Evolutionary conservation across 1,284 basidiomycete species (phyloP), one percentile per base, ranked within the genome.

Genomic region (Cerioporus squamosus): DNA sequence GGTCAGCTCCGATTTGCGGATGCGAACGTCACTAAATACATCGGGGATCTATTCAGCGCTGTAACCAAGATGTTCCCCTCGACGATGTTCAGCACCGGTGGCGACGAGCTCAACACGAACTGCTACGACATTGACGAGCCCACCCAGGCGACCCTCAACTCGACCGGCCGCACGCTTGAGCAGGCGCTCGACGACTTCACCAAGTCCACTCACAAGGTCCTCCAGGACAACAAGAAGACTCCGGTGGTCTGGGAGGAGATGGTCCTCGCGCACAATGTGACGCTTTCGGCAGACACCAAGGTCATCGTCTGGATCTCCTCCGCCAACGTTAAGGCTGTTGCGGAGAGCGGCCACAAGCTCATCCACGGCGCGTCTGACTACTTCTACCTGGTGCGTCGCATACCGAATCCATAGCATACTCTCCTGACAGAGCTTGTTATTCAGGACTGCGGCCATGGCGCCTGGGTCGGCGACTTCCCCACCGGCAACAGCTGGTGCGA

Each of bases 361-460:
- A 72, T 88, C 44, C 82, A 85, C 61, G 79, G 82, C 2, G 73
- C 85, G 0, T 79, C 78, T n/a, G 77, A 84, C 62, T 84, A 79
- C 70, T 84, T 87, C 70, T 88, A 89, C 70, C 77, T 89, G n/a
- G 80, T 75, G 40, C 39, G 78, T 70, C 15, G 51, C 12, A 36
- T 18, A 36, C 4, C 26, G 15, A 2, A 4, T 22, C 40, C n/a
- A 18, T 5, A 5, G 44, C 20, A 9, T 17, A 8, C 6, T 18
- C 14, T 17, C 31, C 45, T 24, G 4, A 3, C 54, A 56, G 24
- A 61, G 29, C 14, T 17, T 5, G n/a, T 9, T 5, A 44, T 26
- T n/a, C 55, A 87, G 86, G 91, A 94, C 66, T 93, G 91, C 70
- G 93, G 95, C 14, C 86, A 75, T 0, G 93, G 94, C 3, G 85